Conservation (phyloP, 2,329 filamentous ascomycete species). For the Aspergillus pseudoterreus region DNA sequence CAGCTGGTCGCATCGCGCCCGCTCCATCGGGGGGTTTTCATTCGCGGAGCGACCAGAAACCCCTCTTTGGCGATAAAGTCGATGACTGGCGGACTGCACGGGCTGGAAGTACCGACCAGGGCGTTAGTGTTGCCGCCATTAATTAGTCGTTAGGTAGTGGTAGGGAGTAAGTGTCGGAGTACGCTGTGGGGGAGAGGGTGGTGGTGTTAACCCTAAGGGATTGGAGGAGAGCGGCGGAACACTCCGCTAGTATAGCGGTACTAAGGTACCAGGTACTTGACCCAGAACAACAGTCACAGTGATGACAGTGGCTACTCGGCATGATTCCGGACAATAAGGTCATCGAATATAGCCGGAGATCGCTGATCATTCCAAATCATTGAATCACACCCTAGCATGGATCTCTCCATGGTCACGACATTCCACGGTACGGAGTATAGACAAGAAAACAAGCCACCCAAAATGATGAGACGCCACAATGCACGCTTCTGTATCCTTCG, state of each 20-base stretch:
- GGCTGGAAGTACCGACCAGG: not conserved
- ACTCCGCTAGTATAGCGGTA: no score
- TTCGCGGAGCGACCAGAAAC: constrained; percentile 10
- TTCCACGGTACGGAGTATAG: not conserved
- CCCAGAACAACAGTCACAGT: no score
- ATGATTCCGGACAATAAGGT: no score
- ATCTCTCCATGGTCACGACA: not conserved
- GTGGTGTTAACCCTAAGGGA: no score
- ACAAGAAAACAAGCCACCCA: constrained; percentile 8
- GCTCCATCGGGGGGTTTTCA: constrained; percentile 3
- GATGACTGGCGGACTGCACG: not conserved
- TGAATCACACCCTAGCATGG: not conserved
- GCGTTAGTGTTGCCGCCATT: no score
- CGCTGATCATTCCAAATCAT: not conserved
- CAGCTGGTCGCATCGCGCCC: constrained; percentile 21
- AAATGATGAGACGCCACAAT: constrained; percentile 5
- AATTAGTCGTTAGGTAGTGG: no score
- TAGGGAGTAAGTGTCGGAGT: no score
- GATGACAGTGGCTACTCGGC: no score
- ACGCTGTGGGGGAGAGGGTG: no score
- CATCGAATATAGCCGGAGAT: no score
- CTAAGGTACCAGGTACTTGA: no score
- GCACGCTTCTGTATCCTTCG: not conserved
- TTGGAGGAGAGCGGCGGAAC: no score
- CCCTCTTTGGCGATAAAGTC: not conserved